Conservation (phyloP, 2,329 filamentous ascomycete genomes). For the Cladophialophora immunda region DNA sequence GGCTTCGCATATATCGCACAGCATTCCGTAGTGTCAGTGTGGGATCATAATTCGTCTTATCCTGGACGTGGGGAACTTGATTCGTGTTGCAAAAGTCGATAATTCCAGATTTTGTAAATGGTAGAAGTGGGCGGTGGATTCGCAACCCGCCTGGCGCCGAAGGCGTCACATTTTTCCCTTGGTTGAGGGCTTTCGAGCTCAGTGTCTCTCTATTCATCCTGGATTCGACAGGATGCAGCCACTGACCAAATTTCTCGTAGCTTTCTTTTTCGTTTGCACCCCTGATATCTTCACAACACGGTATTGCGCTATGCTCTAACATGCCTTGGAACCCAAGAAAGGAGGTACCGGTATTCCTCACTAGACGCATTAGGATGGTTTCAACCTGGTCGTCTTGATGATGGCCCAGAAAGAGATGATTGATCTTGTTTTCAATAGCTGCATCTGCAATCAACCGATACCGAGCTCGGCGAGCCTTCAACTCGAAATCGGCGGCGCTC, state of each 20-base stretch:
- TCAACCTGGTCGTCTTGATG: slow-evolving; percentile 92
- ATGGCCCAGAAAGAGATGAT: slow-evolving; percentile 78
- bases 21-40: slow-evolving; percentile 84
- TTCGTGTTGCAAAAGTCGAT: slow-evolving; percentile 76
- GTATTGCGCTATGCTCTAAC: slow-evolving; percentile 23
- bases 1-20: slow-evolving; percentile 71
- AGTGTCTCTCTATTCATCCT: slow-evolving; percentile 21
- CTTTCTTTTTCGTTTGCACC: slow-evolving; percentile 26
- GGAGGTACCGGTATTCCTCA: slow-evolving; percentile 25
- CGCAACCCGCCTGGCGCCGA: slow-evolving; percentile 66
- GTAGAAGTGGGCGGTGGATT: slow-evolving; percentile 74
- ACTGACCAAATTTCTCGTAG: slow-evolving; percentile 24
- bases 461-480: slow-evolving; percentile 74
- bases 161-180: slow-evolving; percentile 56
- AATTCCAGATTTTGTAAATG: slow-evolving; percentile 59
- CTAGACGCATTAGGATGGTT: slow-evolving; percentile 81
- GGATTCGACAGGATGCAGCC: slow-evolving; percentile 1
- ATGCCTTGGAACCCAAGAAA: slow-evolving; percentile 39
- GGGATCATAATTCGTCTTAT: slow-evolving; percentile 80
- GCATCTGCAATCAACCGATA: slow-evolving; percentile 74
- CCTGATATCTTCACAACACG: slow-evolving; percentile 37
- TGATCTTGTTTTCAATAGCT: slow-evolving; percentile 63
- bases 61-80: slow-evolving; percentile 79
- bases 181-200: slow-evolving; percentile 35
- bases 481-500: slow-evolving; percentile 74